Evolutionary conservation across 148 eudicot species (phyloP), one percentile per base, ranked within the genome.

Genomic region (Silene uniflora): DNA sequence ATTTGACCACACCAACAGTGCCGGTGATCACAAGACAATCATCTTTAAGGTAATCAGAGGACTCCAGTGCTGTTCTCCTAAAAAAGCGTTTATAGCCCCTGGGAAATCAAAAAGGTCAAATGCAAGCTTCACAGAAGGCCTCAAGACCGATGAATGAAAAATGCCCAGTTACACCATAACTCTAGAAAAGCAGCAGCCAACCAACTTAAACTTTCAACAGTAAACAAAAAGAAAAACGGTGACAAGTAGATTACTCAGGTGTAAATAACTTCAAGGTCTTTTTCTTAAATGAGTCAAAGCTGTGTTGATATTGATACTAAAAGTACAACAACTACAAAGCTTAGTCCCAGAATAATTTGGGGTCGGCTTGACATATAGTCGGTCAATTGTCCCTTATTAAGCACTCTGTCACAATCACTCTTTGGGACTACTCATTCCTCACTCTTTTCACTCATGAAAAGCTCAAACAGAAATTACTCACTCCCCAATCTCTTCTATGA

Each of bases 61-160:
- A 9, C 81, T 87, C 90, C 67, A 87, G 65, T 22, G 83, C 35
- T 12, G 77, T 77, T 72, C 88, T 85, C 75, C 71, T 85, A 63
- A 66, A 78, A 65, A 87, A 87, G 49, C 86, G 85, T 71, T 87
- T 87, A 69, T 85, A 87, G 24, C 90, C 90, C 90, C 86, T 80
- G 71, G 42, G 5, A 65, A 75, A 23, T 52, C 49, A 71, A 78
- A 78, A 25, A 47, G 17, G 62, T 79, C 54, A 71, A 29, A 72
- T 56, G 25, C 32, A 24, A 73, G 35, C 46, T 23, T 10, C 47
- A 52, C 13, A n/a, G 63, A 74, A 69, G 11, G 46, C 21, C 62
- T 27, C 71, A 62, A 46, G n/a, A 56, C 18, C 52, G 22, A 27
- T 29, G 18, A 22, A 61, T 10, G 17, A 24, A 21, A 16, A 18